phyloP scores from a whole-genome alignment of 441 rosid species.

The Geranium incanum region DNA sequence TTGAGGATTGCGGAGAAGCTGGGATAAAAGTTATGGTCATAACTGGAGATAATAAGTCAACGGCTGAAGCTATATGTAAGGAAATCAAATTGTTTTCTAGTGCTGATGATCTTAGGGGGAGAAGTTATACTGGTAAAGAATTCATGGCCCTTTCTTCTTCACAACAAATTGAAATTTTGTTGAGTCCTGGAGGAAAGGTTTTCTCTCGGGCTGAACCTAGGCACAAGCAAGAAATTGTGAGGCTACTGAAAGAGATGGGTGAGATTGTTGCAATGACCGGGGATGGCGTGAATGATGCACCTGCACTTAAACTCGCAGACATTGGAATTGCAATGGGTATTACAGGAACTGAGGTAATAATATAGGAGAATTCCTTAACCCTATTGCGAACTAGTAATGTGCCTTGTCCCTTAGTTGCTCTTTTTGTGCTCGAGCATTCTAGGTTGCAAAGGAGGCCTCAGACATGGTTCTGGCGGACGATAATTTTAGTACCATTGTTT shows the following conservation, averaged over 20 bases:
- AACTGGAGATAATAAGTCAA: conserved; percentile 90
- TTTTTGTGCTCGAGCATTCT: conserved; percentile 2
- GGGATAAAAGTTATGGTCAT: conserved; percentile 97
- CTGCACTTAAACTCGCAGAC: conserved; percentile 45
- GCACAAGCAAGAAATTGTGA: conserved; percentile 95
- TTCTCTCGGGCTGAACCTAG: conserved; percentile 96
- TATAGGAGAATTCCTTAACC: background rate
- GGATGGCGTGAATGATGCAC: conserved; percentile 50
- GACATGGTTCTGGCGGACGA: conserved; percentile 51
- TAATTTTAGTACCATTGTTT: conserved; percentile 41
- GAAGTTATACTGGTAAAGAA: conserved; percentile 75
- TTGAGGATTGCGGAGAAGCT: conserved; percentile 86
- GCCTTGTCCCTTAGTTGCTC: background rate
- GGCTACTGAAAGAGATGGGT: conserved; percentile 88
- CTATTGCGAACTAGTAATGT: background rate
- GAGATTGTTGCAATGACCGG: conserved; percentile 63
- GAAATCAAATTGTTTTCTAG: conserved; percentile 81
- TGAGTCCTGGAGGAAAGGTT: conserved; percentile 48
- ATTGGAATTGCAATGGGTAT: conserved; percentile 49
- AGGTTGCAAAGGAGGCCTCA: conserved; percentile 52
- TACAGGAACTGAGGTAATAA: conserved; percentile 44
- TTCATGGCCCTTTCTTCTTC: conserved; percentile 60
- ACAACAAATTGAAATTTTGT: conserved; percentile 53
- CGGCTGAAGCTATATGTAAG: conserved; percentile 92
- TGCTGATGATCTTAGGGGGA: conserved; percentile 48